phyloP scores from a whole-genome alignment of 768 basidiomycete genomes.

The Suillus paluster region DNA sequence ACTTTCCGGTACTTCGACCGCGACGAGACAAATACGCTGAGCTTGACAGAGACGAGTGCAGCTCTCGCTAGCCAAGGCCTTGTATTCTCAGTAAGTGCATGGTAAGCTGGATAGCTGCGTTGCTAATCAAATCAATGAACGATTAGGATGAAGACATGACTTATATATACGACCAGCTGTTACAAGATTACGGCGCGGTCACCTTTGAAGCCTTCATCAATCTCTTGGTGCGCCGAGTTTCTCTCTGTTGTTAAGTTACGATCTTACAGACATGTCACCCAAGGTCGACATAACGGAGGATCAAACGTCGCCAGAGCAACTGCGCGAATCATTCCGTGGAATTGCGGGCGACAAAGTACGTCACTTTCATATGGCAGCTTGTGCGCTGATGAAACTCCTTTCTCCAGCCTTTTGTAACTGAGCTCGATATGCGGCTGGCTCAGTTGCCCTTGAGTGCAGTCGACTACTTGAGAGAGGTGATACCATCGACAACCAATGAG shows the following conservation, averaged over 20 bases:
- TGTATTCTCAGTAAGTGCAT: conserved; percentile 72
- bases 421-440: conserved; percentile 87
- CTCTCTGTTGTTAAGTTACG: neutral
- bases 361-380: neutral
- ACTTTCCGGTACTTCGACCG: conserved; percentile 98
- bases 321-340: conserved; percentile 91
- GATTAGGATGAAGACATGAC: conserved; percentile 84
- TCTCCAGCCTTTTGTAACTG: conserved; percentile 85
- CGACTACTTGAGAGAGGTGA: conserved; percentile 80
- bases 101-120: neutral
- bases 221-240: conserved; percentile 64
- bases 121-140: conserved; percentile 4
- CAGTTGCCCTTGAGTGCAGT: conserved; percentile 76
- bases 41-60: conserved; percentile 85
- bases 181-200: conserved; percentile 83
- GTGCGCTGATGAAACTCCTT: conserved; percentile 6
- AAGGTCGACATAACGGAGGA: conserved; percentile 97
- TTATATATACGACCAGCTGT: conserved; percentile 78
- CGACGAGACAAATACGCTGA: conserved; percentile 89
- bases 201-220: conserved; percentile 95
- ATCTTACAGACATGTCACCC: conserved; percentile 4
- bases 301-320: conserved; percentile 89
- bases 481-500: conserved; percentile 64
- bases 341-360: conserved; percentile 88
- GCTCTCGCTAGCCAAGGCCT: conserved; percentile 95